Conservation (phyloP, 2,329 filamentous ascomycete genomes). For the Alternaria sp. region DNA sequence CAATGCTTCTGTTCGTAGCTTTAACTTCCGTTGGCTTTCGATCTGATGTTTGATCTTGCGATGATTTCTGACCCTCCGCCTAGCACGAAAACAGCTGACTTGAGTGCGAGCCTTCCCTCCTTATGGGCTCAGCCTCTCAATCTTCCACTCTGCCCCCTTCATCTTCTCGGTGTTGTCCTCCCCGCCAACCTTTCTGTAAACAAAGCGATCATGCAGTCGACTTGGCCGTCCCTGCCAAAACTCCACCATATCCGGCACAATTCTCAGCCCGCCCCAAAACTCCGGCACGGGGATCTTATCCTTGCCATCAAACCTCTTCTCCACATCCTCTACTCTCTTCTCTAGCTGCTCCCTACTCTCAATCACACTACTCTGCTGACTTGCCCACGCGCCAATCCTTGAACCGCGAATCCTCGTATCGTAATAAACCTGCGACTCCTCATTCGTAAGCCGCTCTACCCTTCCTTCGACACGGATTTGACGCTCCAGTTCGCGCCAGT, state of each 20-base stretch:
- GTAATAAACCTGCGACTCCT: constrained; percentile 74
- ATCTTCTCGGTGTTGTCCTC: constrained; percentile 19
- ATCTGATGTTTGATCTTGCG: not conserved
- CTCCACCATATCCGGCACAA: constrained; percentile 86
- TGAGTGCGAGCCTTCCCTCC: not conserved
- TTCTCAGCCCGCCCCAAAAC: constrained; percentile 91
- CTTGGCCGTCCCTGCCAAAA: constrained; percentile 95
- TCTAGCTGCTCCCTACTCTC: constrained; percentile 75
- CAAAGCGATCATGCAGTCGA: constrained; percentile 91
- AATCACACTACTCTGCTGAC: constrained; percentile 82
- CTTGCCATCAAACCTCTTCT: constrained; percentile 73
- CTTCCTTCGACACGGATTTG: constrained; percentile 89
- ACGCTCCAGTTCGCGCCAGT: constrained; percentile 84
- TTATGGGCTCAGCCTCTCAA: constrained; percentile 77
- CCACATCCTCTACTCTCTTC: constrained; percentile 75
- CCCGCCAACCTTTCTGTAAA: constrained; percentile 69
- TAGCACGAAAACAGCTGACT: not conserved
- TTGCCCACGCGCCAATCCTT: constrained; percentile 91
- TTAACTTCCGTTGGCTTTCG: not conserved
- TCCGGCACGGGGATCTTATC: constrained; percentile 88
- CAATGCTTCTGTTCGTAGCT: not conserved
- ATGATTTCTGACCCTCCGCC: not conserved
- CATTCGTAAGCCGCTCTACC: constrained; percentile 68
- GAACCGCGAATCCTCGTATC: constrained; percentile 75
- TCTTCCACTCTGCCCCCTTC: constrained; percentile 59